Evolutionary conservation across 176 grass and related monocot genomes (phyloP), one percentile per base, ranked within the genome.

Genomic region (Carex kokanica): DNA sequence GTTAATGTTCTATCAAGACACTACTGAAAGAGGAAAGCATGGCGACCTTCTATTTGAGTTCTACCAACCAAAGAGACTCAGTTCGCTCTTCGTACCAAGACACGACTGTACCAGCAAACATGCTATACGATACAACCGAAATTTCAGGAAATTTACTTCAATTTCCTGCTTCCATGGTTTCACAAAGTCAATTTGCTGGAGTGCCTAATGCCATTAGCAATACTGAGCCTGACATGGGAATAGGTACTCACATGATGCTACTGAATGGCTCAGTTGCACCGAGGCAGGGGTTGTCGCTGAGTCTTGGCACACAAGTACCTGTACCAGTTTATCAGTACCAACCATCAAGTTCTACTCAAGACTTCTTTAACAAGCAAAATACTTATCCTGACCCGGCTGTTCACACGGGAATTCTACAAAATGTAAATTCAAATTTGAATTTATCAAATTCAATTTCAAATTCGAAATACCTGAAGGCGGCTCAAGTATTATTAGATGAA

Each of bases 221-320:
- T 34, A 5, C 62, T 3, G 92, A 88, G 1, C 58, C 66, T 14
- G 83, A 89, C 36, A 85, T 91, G 78, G 87, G 84, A 69, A 63
- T 90, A 31, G 85, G 84, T 85, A 90, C 90, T 53, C 95, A 95
- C 78, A 73, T 95, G 62, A 78, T 92, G 62, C 88, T 87, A 78
- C 81, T 87, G 83, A 91, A 87, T 73, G 86, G 81, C 15, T 78
- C 92, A 41, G 23, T 68, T 0, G 61, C 77, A 66, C 91, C 53
- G n/a, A 82, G 83, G 63, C 95, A 98, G 53, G 89, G 95, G 14
- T 81, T 98, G 47, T 98, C 92, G 16, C 90, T 95, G 27, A 95
- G 95, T 83, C 90, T 98, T 11, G 70, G 92, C 63, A 73, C 86
- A 41, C 92, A 98, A n/a, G 88, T 98, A 61, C 87, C 90, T 5